Percentiles rank a stretch among this genome's conserved stretches.
Evolutionary conservation across 805 yeast genomes (phyloP).

Genomic region (Candida montana): DNA sequence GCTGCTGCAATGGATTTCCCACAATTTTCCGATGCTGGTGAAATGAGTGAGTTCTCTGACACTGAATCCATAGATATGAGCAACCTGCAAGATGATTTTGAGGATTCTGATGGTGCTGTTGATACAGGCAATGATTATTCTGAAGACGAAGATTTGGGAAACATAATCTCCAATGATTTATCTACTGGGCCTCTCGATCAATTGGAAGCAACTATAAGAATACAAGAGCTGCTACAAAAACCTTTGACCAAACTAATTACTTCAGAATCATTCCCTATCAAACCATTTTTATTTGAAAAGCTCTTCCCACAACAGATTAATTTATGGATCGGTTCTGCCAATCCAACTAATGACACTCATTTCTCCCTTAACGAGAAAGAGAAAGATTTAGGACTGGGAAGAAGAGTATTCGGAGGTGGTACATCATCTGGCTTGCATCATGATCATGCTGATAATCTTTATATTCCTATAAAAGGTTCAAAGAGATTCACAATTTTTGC

Average conservation of each 20-base stretch:
- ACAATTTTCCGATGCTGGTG: constrained; percentile 2
- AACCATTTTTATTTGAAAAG: constrained; percentile 35
- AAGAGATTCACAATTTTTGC: constrained; percentile 65
- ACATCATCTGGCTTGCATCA: constrained; percentile 74
- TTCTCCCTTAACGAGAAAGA: constrained; percentile 17
- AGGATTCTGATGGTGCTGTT: constrained; percentile 26
- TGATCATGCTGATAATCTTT: constrained; percentile 75
- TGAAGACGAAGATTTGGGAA: constrained; percentile 12
- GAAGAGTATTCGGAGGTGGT: constrained; percentile 50
- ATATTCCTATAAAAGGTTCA: constrained; percentile 52
- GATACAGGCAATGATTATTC: background rate
- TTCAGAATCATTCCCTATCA: constrained; percentile 30
- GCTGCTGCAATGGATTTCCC: constrained; percentile 13
- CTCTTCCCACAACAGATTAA: constrained; percentile 67
- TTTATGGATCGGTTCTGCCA: constrained; percentile 58
- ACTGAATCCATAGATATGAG: constrained; percentile 38
- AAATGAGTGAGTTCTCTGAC: constrained; percentile 28
- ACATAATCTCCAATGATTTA: constrained; percentile 11
- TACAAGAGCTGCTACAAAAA: constrained; percentile 50
- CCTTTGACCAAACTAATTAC: constrained; percentile 47
- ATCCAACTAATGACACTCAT: constrained; percentile 9
- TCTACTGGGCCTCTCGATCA: constrained; percentile 25
- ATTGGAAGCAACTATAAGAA: constrained; percentile 35
- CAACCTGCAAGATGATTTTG: constrained; percentile 46
- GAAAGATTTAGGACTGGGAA: constrained; percentile 42